Evolutionary conservation across 2,329 filamentous ascomycete genomes (phyloP).

Genomic region (Paecilomyces sp.): DNA sequence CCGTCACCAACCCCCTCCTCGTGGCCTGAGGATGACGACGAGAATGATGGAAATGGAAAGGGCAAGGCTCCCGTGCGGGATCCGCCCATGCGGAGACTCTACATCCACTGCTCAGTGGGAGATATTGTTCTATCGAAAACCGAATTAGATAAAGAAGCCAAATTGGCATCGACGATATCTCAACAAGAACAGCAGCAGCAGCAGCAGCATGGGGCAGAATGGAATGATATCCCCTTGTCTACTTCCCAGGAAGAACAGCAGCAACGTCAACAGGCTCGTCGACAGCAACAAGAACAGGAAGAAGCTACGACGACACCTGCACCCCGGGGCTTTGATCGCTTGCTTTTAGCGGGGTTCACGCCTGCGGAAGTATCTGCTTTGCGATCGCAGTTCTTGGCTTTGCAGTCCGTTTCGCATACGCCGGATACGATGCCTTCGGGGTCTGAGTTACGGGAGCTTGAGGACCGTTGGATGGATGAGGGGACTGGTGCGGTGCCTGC

Average conservation of each 20-base stretch:
- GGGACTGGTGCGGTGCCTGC: constrained; percentile 40
- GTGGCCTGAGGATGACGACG: constrained; percentile 11
- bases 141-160: constrained; percentile 64
- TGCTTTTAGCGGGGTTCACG: constrained; percentile 75
- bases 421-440: constrained; percentile 84
- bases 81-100: constrained; percentile 52
- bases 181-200: constrained; percentile 11
- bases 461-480: constrained; percentile 86
- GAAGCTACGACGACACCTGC: constrained; percentile 42
- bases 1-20: constrained; percentile 16
- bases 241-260: not conserved
- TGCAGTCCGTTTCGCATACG: constrained; percentile 74
- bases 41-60: constrained; percentile 37
- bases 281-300: constrained; percentile 7
- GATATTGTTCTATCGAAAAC: constrained; percentile 59
- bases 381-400: constrained; percentile 79
- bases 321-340: constrained; percentile 79
- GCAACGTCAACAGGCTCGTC: constrained; percentile 2
- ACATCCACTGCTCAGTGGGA: constrained; percentile 90
- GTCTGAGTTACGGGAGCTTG: constrained; percentile 65
- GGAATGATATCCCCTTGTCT: not conserved
- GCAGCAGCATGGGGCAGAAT: constrained; percentile 1
- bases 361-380: constrained; percentile 75
- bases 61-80: constrained; percentile 59
- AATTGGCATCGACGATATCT: constrained; percentile 22